Percentiles rank a stretch among this genome's conserved stretches.
phyloP scores from a whole-genome alignment of 208 protist species.

The Wallacemonas sp. region DNA sequence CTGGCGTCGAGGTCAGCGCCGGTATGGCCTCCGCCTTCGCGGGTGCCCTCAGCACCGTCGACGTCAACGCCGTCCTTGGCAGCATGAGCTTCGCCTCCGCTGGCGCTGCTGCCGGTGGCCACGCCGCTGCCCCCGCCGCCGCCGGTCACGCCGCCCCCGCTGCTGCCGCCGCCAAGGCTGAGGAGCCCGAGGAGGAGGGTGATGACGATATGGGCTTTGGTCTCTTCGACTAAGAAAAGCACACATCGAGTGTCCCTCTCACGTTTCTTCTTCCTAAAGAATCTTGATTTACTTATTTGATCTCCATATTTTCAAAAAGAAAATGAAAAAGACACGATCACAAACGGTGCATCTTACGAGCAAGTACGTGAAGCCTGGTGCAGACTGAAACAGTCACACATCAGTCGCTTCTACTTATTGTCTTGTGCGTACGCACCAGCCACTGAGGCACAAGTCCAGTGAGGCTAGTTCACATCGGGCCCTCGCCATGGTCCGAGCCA shows the following conservation, averaged over 20 bases:
- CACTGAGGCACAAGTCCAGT: too few relatives aligned
- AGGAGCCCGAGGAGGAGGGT: slow-evolving; percentile 76
- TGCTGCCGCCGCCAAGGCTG: slow-evolving; percentile 50
- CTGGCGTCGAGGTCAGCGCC: slow-evolving; percentile 69
- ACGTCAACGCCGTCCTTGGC: slow-evolving; percentile 60
- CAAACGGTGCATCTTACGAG: too few relatives aligned
- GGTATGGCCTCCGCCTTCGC: slow-evolving; percentile 79
- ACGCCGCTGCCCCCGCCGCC: slow-evolving; percentile 37
- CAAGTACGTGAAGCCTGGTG: too few relatives aligned
- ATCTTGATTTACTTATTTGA: neutral
- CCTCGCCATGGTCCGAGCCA: too few relatives aligned
- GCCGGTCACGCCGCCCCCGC: slow-evolving; percentile 36
- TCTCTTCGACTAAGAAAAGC: slow-evolving; percentile 80
- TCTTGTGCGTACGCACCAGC: too few relatives aligned
- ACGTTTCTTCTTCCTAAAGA: neutral
- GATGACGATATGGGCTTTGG: slow-evolving; percentile 90
- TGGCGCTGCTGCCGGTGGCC: slow-evolving; percentile 40
- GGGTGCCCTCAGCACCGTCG: slow-evolving; percentile 47
- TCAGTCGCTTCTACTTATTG: too few relatives aligned
- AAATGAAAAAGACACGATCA: too few relatives aligned
- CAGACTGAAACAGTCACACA: too few relatives aligned
- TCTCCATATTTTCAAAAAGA: neutral
- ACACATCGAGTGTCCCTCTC: neutral
- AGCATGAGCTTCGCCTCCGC: slow-evolving; percentile 73
- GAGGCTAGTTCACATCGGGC: too few relatives aligned